Percentiles rank a stretch among this genome's conserved stretches.
These are phyloP conservation scores for Phaeotremella skinneri DNA, from an alignment of 768 basidiomycete genomes.

Conservation along the genomic window DNA sequence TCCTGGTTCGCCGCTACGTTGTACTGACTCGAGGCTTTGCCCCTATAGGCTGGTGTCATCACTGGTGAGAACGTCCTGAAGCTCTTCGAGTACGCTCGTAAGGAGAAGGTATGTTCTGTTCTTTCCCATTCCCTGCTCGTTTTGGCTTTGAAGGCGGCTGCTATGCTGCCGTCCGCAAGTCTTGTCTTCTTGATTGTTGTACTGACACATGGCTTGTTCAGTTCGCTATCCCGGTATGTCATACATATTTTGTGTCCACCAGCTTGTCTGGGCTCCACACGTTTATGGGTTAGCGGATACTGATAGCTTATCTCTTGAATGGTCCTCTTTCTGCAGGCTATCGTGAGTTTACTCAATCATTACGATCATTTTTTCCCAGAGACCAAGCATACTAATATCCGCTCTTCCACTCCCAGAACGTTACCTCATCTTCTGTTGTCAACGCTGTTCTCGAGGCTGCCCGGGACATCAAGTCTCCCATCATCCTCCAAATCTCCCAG, in stretches of 20 bases:
- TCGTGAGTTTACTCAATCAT: conserved; percentile 50
- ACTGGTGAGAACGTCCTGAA: conserved; percentile 94
- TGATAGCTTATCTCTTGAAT: conserved; percentile 2
- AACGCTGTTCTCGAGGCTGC: conserved; percentile 96
- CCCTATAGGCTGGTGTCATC: conserved; percentile 82
- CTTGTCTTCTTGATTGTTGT: neutral
- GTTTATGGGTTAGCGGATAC: neutral
- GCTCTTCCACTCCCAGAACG: conserved; percentile 62
- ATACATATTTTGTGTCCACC: too few relatives aligned
- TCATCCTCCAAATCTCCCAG: conserved; percentile 97
- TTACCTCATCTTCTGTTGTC: conserved; percentile 91
- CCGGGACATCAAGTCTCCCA: conserved; percentile 91
- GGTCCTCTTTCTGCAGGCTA: conserved; percentile 38
- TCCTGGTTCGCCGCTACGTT: neutral
- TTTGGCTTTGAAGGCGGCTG: neutral
- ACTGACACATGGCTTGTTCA: conserved; percentile 19
- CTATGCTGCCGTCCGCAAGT: neutral
- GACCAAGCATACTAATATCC: conserved; percentile 32
- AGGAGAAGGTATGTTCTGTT: conserved; percentile 66
- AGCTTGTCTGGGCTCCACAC: too few relatives aligned
- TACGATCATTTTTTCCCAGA: neutral
- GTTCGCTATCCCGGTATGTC: conserved; percentile 56
- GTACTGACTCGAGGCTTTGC: neutral
- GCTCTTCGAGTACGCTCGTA: conserved; percentile 89
- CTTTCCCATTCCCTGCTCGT: conserved; percentile 21